phyloP scores from a whole-genome alignment of 2,329 filamentous ascomycete species.

The Nigrospora oryzae region DNA sequence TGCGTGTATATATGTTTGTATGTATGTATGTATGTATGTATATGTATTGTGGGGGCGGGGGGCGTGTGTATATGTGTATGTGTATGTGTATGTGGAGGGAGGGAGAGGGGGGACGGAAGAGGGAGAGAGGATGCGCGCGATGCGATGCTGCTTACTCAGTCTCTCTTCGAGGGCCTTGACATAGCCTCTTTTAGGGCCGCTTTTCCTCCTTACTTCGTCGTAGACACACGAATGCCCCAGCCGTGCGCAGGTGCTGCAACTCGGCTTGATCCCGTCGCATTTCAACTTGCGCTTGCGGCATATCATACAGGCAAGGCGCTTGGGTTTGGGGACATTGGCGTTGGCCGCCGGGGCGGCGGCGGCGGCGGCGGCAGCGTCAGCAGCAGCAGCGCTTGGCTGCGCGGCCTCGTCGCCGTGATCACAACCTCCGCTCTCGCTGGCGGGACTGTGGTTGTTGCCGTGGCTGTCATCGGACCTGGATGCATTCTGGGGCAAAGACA shows the following conservation, averaged over 20 bases:
- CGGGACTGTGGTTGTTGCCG: background rate
- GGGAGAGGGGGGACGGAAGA: too few relatives aligned
- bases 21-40: background rate
- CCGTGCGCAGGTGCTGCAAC: constrained; percentile 82
- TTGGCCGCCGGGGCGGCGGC: constrained; percentile 32
- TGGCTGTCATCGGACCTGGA: background rate
- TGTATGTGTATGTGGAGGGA: too few relatives aligned
- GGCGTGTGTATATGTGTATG: too few relatives aligned
- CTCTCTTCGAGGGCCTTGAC: constrained; percentile 91
- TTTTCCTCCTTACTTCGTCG: constrained; percentile 89
- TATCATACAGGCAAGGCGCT: constrained; percentile 89
- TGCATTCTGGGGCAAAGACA: background rate
- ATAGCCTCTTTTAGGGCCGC: constrained; percentile 87
- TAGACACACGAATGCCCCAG: constrained; percentile 82
- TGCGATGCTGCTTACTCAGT: constrained; percentile 55
- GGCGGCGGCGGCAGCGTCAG: constrained; percentile 16
- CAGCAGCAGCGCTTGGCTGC: constrained; percentile 24
- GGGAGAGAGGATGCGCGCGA: background rate
- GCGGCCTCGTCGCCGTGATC: constrained; percentile 26
- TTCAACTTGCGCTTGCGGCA: constrained; percentile 88
- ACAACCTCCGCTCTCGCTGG: background rate
- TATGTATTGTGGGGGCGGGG: too few relatives aligned
- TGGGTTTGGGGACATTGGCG: constrained; percentile 63
- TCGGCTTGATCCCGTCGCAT: constrained; percentile 78
- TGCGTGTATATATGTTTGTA: too few relatives aligned